phyloP scores from a whole-genome alignment of 768 basidiomycete species.

The Baorangia bicolor region DNA sequence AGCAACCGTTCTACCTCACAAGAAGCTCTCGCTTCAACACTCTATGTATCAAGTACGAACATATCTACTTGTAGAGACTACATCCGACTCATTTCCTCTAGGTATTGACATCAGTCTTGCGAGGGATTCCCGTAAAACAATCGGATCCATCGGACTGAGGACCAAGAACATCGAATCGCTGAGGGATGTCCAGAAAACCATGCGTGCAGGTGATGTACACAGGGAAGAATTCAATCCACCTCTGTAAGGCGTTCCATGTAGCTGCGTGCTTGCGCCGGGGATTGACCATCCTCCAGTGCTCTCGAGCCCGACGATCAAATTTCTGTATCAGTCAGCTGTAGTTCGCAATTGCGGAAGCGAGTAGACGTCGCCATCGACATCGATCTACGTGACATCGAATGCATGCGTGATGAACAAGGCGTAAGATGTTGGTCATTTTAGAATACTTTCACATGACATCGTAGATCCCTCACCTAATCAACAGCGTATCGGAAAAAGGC shows the following conservation, averaged over 20 bases:
- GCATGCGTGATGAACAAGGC: neutral
- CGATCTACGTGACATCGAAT: neutral
- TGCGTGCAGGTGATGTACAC: neutral
- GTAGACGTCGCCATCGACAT: neutral
- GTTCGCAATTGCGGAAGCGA: neutral
- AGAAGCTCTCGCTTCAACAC: neutral
- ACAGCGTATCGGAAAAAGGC: slow-evolving; percentile 10
- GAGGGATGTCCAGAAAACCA: neutral
- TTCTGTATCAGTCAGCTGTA: neutral
- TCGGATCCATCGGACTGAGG: slow-evolving; percentile 1
- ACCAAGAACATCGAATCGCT: neutral
- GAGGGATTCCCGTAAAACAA: slow-evolving; percentile 2
- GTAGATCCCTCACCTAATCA: neutral
- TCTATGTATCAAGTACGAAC: slow-evolving; percentile 6
- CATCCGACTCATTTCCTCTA: neutral
- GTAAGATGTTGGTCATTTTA: slow-evolving; percentile 6
- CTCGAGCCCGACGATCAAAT: slow-evolving; percentile 1
- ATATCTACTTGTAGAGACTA: neutral
- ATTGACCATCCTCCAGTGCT: neutral
- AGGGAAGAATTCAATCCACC: neutral
- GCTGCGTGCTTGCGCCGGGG: neutral
- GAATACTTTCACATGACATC: neutral
- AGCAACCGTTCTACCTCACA: neutral
- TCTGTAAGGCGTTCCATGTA: slow-evolving; percentile 3
- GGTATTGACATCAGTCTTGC: slow-evolving; percentile 4